Evolutionary conservation across 345 rosid species (phyloP).

Genomic region (Acer saccharum): DNA sequence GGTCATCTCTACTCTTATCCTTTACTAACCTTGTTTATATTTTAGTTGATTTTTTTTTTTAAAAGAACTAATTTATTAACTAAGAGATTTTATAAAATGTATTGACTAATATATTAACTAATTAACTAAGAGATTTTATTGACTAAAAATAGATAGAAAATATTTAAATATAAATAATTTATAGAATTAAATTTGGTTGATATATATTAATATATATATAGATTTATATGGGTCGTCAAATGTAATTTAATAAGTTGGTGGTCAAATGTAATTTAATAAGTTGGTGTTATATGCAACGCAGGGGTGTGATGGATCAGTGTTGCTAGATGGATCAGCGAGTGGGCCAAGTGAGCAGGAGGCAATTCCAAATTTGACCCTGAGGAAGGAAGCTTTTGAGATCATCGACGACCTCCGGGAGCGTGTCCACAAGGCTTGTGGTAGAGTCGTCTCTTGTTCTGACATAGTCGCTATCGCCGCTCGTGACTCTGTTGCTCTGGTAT

Average conservation of each 20-base stretch:
- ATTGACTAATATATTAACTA: no score
- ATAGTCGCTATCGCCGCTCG: slow-evolving; percentile 60
- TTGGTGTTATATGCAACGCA: slow-evolving; percentile 19
- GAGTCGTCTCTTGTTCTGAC: slow-evolving; percentile 62
- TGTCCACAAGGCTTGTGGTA: slow-evolving; percentile 46
- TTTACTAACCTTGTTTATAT: no score
- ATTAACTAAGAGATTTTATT: not conserved
- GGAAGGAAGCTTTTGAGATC: slow-evolving; percentile 46
- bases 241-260: no score
- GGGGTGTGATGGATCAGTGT: slow-evolving; percentile 91
- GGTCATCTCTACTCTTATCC: not conserved
- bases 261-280: no score
- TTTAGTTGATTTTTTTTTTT: not conserved
- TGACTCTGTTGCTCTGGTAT: slow-evolving; percentile 59
- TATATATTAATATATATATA: no score
- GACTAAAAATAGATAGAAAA: no score
- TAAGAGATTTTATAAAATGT: no score
- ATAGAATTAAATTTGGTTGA: no score
- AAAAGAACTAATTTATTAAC: not conserved
- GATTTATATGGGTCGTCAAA: no score
- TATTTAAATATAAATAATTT: no score
- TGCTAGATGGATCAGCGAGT: slow-evolving; percentile 76
- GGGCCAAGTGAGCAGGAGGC: slow-evolving; percentile 86
- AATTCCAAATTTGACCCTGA: slow-evolving; percentile 54
- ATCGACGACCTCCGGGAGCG: slow-evolving; percentile 45